Evolutionary conservation across 2,329 filamentous ascomycete genomes (phyloP).

Genomic region (Hypoxylon sp.): DNA sequence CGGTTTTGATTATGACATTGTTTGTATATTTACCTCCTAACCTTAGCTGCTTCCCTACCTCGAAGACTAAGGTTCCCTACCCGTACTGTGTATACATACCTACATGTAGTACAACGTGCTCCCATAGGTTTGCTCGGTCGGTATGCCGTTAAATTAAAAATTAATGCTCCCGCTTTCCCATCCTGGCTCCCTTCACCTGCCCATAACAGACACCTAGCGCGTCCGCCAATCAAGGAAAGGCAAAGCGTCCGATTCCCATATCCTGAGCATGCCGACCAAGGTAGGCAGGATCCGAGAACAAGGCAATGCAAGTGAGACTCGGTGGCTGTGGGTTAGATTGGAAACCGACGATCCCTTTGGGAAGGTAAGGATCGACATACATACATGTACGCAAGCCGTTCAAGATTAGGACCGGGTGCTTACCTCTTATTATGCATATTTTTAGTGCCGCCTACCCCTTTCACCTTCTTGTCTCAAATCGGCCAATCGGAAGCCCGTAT

Average conservation of each 20-base stretch:
- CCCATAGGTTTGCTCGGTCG: conserved; percentile 8
- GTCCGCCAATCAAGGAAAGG: conserved; percentile 30
- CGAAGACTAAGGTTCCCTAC: not conserved
- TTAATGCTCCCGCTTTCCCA: conserved; percentile 14
- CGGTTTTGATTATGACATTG: not conserved
- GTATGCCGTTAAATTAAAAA: conserved; percentile 21
- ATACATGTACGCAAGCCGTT: not conserved
- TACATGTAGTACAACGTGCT: not conserved
- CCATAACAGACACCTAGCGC: conserved; percentile 4
- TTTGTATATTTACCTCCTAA: not conserved
- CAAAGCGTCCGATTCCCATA: conserved; percentile 16
- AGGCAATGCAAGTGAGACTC: conserved; percentile 25
- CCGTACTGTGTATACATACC: too few species aligned
- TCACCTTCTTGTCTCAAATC: not conserved
- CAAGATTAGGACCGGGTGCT: not conserved
- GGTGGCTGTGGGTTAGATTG: conserved; percentile 33
- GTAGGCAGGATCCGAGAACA: not conserved
- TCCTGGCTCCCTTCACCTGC: conserved; percentile 18
- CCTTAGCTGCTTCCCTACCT: not conserved
- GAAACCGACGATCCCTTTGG: conserved; percentile 18
- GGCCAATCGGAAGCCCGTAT: not conserved
- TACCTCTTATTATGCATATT: not conserved
- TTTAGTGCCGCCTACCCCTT: not conserved
- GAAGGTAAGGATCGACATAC: not conserved
- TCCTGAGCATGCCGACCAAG: not conserved